Percentiles rank a stretch among this genome's conserved stretches.
Evolutionary conservation across 2,329 filamentous ascomycete species (phyloP).

Genomic region (Myriangium duriaei): DNA sequence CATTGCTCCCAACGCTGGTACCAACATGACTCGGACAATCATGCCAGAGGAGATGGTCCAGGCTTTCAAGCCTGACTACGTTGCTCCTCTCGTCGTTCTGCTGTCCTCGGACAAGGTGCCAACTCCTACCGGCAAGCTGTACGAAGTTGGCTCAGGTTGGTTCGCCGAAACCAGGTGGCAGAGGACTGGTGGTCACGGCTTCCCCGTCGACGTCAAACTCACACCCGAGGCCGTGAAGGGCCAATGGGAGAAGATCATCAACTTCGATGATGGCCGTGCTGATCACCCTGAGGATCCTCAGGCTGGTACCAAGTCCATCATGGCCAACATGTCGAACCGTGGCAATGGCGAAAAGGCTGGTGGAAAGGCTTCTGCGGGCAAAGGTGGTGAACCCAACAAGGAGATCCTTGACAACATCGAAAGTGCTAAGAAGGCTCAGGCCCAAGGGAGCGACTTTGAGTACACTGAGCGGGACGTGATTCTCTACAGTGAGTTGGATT

Average conservation of each 20-base stretch:
- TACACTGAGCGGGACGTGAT: conserved; percentile 82
- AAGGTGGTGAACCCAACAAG: conserved; percentile 35
- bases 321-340: conserved; percentile 77
- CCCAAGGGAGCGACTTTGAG: conserved; percentile 61
- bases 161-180: conserved; percentile 88
- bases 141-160: conserved; percentile 94
- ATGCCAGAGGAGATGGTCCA: conserved; percentile 96
- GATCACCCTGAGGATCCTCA: conserved; percentile 73
- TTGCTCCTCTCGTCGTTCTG: conserved; percentile 81
- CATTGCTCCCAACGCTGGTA: conserved; percentile 94
- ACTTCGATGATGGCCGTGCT: conserved; percentile 77
- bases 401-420: conserved; percentile 65
- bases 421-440: conserved; percentile 58
- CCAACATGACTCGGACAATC: conserved; percentile 84
- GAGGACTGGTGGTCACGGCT: conserved; percentile 74
- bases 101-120: conserved; percentile 82
- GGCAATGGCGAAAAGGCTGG: conserved; percentile 31
- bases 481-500: conserved; percentile 54
- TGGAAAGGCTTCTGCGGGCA: conserved; percentile 19
- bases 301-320: conserved; percentile 66
- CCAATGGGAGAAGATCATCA: conserved; percentile 64
- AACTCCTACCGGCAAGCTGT: conserved; percentile 73
- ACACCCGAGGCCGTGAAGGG: conserved; percentile 73
- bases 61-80: conserved; percentile 98
- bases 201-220: conserved; percentile 73